These are phyloP conservation scores for Krasilnikovozyma curviuscula DNA, from an alignment of 768 basidiomycete species.

Conservation along the genomic window DNA sequence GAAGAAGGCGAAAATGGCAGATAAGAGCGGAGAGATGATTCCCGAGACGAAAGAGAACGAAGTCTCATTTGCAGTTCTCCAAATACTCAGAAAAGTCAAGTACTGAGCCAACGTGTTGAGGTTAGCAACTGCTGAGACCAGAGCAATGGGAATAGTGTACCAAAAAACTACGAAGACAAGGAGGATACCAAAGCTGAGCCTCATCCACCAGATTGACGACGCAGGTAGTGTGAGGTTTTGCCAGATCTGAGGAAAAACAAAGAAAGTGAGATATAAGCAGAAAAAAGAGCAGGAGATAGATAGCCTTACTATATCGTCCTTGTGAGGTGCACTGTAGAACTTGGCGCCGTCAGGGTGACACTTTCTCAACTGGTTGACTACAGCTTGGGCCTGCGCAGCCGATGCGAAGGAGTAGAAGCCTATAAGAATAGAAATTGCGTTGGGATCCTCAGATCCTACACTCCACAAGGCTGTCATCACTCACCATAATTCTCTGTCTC, in stretches of 20 bases:
- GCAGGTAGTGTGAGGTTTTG: too few relatives aligned
- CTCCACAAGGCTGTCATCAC: too few relatives aligned
- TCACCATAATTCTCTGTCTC: conserved; percentile 3
- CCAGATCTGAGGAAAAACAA: too few relatives aligned
- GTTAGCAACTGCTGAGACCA: background rate
- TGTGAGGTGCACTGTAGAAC: background rate
- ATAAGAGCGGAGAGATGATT: background rate
- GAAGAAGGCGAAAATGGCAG: conserved; percentile 1
- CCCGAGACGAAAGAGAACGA: background rate
- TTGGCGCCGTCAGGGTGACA: conserved; percentile 1
- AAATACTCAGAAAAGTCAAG: background rate
- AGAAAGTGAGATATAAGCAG: background rate
- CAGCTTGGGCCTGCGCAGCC: too few relatives aligned
- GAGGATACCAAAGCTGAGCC: too few relatives aligned
- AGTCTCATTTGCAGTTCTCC: background rate
- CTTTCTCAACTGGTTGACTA: too few relatives aligned
- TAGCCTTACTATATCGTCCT: background rate
- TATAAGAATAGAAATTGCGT: too few relatives aligned
- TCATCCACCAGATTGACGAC: too few relatives aligned
- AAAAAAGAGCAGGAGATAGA: background rate
- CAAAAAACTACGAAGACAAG: too few relatives aligned
- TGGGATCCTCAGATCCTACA: background rate
- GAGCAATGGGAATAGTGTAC: conserved; percentile 2
- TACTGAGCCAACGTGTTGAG: background rate
- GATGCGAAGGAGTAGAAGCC: background rate